Conservation (phyloP, 495 filamentous ascomycete genomes). For the Aspergillus mulundensis region DNA sequence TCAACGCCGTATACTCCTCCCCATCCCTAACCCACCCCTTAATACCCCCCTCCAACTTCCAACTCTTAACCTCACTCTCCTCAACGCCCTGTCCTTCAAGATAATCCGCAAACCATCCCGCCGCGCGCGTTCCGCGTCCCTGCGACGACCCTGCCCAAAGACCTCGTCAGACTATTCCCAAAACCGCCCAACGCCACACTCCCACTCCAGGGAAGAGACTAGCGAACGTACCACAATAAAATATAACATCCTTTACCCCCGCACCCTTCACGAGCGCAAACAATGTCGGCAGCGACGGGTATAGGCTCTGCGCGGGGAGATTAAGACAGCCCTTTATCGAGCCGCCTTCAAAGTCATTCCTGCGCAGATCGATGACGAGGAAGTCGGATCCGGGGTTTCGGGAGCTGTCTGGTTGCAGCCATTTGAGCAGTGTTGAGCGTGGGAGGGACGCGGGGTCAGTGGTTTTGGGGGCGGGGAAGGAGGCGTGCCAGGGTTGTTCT, state of each 20-base stretch:
- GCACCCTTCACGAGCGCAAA: constrained; percentile 52
- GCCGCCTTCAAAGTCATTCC: constrained; percentile 64
- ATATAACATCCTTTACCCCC: constrained; percentile 52
- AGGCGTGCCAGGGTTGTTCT: constrained; percentile 40
- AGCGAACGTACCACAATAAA: constrained; percentile 59
- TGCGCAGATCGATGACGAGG: constrained; percentile 59
- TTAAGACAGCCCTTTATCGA: constrained; percentile 66
- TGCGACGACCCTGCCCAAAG: constrained; percentile 63
- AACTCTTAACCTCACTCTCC: constrained; percentile 48
- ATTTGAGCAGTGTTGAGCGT: constrained; percentile 34
- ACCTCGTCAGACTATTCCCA: constrained; percentile 70
- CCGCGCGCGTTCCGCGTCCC: constrained; percentile 58
- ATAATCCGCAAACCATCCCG: constrained; percentile 65
- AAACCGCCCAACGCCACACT: background rate
- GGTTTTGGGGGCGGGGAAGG: constrained; percentile 37
- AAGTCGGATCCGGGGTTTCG: constrained; percentile 47
- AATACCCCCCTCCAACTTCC: constrained; percentile 57
- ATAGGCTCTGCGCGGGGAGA: constrained; percentile 65
- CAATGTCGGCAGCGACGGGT: constrained; percentile 52
- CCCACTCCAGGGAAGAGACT: background rate
- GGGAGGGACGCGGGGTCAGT: constrained; percentile 28
- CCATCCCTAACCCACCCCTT: constrained; percentile 61
- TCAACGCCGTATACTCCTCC: constrained; percentile 47
- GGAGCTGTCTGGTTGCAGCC: constrained; percentile 29
- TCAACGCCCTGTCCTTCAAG: constrained; percentile 35